Percentiles rank a stretch among this genome's conserved stretches.
Conservation (phyloP, 305 asterid genomes). For the Solanum hybrid region DNA sequence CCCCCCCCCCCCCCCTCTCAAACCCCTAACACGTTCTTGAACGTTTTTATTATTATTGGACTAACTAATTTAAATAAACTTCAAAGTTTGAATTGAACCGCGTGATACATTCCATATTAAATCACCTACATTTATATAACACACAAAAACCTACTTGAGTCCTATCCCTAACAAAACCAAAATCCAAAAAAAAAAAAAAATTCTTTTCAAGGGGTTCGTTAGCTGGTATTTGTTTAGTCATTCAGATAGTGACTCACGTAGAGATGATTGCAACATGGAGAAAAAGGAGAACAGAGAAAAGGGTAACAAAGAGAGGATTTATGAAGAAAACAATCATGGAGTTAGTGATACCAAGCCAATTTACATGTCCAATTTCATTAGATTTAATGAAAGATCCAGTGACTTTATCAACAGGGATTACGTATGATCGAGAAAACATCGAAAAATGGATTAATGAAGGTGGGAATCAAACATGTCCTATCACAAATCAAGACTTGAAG, state of each 20-base stretch:
- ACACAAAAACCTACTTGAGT: background rate
- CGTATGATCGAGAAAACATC: slow-evolving; percentile 50
- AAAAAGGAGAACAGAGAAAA: slow-evolving; percentile 27
- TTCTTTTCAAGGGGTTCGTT: background rate
- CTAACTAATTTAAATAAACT: background rate
- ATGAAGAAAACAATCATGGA: slow-evolving; percentile 14
- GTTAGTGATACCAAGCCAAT: slow-evolving; percentile 29
- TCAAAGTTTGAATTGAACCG: slow-evolving; percentile 13
- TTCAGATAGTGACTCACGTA: background rate
- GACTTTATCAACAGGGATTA: slow-evolving; percentile 43
- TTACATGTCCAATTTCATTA: slow-evolving; percentile 48
- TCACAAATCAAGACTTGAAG: slow-evolving; percentile 27
- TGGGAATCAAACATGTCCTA: slow-evolving; percentile 43
- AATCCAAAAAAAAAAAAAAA: background rate
- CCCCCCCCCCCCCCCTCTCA: background rate
- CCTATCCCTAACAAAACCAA: background rate
- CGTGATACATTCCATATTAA: slow-evolving; percentile 1
- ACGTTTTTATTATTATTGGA: background rate
- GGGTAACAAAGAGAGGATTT: slow-evolving; percentile 20
- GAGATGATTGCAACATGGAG: slow-evolving; percentile 44
- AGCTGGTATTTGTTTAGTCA: background rate
- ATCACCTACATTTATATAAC: background rate
- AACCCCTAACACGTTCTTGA: slow-evolving; percentile 4
- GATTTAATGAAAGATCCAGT: slow-evolving; percentile 66
- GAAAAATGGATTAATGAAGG: slow-evolving; percentile 40